phyloP scores from a whole-genome alignment of 306 rosid genomes.

The Begonia loranthoides region DNA sequence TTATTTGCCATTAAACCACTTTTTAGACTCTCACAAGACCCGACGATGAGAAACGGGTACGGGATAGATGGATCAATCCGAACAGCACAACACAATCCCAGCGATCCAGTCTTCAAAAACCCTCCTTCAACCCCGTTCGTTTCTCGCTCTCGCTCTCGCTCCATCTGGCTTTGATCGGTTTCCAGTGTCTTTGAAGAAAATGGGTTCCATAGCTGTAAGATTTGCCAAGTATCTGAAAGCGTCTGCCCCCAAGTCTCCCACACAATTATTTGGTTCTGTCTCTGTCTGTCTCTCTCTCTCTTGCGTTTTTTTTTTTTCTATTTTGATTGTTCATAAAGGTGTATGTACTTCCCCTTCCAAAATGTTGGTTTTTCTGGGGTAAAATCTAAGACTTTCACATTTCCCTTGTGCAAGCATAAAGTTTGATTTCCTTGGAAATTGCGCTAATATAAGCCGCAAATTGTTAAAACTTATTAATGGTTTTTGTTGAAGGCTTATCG shows the following conservation, averaged over 20 bases:
- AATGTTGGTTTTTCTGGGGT: neutral
- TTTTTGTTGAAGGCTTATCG: no score
- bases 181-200: conserved; percentile 15
- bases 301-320: neutral
- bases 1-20: no score
- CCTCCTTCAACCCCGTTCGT: conserved; percentile 12
- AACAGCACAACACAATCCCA: no score
- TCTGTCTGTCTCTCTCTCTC: conserved; percentile 17
- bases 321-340: neutral
- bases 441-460: neutral
- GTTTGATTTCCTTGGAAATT: neutral
- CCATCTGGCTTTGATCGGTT: neutral
- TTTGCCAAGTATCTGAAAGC: conserved; percentile 34
- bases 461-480: no score
- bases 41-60: no score
- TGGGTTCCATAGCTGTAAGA: conserved; percentile 39
- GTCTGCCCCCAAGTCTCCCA: conserved; percentile 16
- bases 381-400: neutral
- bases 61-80: no score
- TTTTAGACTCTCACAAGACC: no score
- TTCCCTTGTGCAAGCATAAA: neutral
- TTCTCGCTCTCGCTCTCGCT: neutral
- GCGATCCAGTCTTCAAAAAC: conserved; percentile 5
- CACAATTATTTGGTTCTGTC: conserved; percentile 31
- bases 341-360: neutral